Conservation (phyloP, 2,329 filamentous ascomycete genomes). For the Penicillium sp. region DNA sequence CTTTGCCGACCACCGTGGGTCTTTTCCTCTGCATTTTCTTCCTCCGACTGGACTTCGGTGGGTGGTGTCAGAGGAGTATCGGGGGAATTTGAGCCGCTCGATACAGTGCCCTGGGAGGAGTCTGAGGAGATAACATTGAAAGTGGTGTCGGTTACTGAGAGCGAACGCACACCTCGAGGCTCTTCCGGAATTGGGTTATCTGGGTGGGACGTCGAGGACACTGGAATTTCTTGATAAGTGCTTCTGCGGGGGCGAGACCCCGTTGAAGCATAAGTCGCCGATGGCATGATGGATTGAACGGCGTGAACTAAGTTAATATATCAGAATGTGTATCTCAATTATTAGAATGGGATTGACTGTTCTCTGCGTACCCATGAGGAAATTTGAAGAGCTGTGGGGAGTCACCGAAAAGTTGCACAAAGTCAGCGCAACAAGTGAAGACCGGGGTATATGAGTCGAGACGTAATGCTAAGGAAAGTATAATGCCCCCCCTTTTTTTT, state of each 20-base stretch:
- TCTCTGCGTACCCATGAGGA: slow-evolving; percentile 2
- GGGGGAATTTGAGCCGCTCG: slow-evolving; percentile 38
- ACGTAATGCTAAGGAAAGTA: background rate
- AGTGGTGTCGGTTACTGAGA: slow-evolving; percentile 35
- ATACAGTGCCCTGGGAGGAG: slow-evolving; percentile 34
- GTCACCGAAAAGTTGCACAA: background rate
- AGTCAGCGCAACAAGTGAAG: background rate
- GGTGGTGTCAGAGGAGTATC: slow-evolving; percentile 44
- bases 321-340: background rate
- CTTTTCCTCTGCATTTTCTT: slow-evolving; percentile 23
- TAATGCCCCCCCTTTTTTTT: background rate
- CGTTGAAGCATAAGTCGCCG: slow-evolving; percentile 26
- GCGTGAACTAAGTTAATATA: slow-evolving; percentile 29
- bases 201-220: slow-evolving; percentile 46
- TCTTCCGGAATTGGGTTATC: slow-evolving; percentile 50
- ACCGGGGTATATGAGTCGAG: slow-evolving; percentile 2
- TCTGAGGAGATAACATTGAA: slow-evolving; percentile 28
- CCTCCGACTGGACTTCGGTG: slow-evolving; percentile 37
- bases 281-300: slow-evolving; percentile 26
- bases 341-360: background rate
- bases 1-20: slow-evolving; percentile 34
- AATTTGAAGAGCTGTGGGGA: background rate
- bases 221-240: slow-evolving; percentile 32
- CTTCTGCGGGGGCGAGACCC: slow-evolving; percentile 22
- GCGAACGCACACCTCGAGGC: slow-evolving; percentile 38